phyloP scores from a whole-genome alignment of 2,329 filamentous ascomycete genomes.

The Aureobasidium sp. region DNA sequence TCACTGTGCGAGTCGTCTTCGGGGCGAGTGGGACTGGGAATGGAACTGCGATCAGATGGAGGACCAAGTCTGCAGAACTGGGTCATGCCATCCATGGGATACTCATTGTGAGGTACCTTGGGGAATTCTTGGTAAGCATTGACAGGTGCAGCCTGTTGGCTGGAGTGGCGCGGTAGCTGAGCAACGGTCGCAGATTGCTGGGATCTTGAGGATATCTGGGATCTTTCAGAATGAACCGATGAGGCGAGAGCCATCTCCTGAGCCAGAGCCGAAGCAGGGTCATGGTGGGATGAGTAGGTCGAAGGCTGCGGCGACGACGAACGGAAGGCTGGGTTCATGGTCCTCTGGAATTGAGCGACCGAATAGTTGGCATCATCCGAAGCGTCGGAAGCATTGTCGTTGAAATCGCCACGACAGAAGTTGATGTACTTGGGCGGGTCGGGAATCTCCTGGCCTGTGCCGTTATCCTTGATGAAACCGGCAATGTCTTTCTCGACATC shows the following conservation, averaged over 20 bases:
- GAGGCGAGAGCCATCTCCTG: conserved; percentile 46
- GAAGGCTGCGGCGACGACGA: conserved; percentile 95
- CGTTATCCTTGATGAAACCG: conserved; percentile 76
- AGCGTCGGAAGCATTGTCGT: conserved; percentile 71
- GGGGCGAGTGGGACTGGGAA: conserved; percentile 61
- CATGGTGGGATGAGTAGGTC: conserved; percentile 84
- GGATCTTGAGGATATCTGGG: conserved; percentile 11
- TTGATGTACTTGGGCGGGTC: conserved; percentile 98
- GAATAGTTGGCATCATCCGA: conserved; percentile 87
- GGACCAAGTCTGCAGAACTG: conserved; percentile 82
- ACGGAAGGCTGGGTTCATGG: conserved; percentile 90
- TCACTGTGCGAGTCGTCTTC: conserved; percentile 79
- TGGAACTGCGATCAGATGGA: conserved; percentile 60
- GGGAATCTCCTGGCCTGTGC: conserved; percentile 94
- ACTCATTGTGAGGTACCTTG: conserved; percentile 80
- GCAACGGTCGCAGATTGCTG: conserved; percentile 8
- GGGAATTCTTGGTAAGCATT: conserved; percentile 57
- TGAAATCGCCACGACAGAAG: conserved; percentile 80
- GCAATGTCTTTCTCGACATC: conserved; percentile 95
- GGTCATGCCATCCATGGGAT: conserved; percentile 92
- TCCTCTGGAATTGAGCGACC: conserved; percentile 89
- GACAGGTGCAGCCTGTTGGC: conserved; percentile 15
- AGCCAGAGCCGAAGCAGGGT: conserved; percentile 67
- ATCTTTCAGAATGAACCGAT: conserved; percentile 15
- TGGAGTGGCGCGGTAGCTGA: conserved; percentile 14